phyloP scores from a whole-genome alignment of 352 stramenopile genomes.

The Phytophthora niederhauseri region DNA sequence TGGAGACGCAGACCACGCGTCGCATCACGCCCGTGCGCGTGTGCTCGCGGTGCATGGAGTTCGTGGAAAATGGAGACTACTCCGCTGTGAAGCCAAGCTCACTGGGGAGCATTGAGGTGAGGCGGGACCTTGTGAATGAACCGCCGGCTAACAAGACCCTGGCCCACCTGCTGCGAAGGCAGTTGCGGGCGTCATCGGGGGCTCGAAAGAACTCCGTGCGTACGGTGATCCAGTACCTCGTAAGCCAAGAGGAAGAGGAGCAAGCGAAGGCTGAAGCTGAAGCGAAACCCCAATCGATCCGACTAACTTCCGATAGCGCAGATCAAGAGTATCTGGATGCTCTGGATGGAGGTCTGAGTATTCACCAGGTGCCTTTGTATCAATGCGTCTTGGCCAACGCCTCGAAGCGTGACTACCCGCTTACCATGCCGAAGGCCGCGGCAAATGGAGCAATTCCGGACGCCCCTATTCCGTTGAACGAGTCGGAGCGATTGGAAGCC shows the following conservation, averaged over 20 bases:
- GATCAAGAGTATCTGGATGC: constrained; percentile 35
- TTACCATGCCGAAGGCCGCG: constrained; percentile 33
- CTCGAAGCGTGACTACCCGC: constrained; percentile 43
- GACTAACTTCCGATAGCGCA: constrained; percentile 23
- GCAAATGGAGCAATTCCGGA: constrained; percentile 30
- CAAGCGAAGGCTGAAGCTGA: constrained; percentile 5
- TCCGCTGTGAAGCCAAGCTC: constrained; percentile 24
- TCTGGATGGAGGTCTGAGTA: constrained; percentile 14
- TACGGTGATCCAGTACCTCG: constrained; percentile 56
- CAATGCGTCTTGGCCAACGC: constrained; percentile 52
- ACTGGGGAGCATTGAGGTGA: constrained; percentile 23
- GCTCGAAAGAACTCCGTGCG: constrained; percentile 42
- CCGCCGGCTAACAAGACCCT: constrained; percentile 28
- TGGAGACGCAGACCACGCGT: constrained; percentile 26
- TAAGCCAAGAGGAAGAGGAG: constrained; percentile 38
- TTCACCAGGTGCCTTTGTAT: constrained; percentile 36
- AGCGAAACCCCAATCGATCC: constrained; percentile 6
- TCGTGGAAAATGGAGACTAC: constrained; percentile 61
- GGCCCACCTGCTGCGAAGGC: constrained; percentile 28
- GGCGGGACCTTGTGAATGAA: constrained; percentile 16
- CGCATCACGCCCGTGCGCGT: constrained; percentile 42
- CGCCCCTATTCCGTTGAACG: constrained; percentile 44
- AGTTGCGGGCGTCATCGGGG: constrained; percentile 30
- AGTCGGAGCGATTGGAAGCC: constrained; percentile 44
- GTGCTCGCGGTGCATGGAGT: constrained; percentile 50